Conservation (phyloP, 2,329 filamentous ascomycete species). For the Trichoderma atroviride region DNA sequence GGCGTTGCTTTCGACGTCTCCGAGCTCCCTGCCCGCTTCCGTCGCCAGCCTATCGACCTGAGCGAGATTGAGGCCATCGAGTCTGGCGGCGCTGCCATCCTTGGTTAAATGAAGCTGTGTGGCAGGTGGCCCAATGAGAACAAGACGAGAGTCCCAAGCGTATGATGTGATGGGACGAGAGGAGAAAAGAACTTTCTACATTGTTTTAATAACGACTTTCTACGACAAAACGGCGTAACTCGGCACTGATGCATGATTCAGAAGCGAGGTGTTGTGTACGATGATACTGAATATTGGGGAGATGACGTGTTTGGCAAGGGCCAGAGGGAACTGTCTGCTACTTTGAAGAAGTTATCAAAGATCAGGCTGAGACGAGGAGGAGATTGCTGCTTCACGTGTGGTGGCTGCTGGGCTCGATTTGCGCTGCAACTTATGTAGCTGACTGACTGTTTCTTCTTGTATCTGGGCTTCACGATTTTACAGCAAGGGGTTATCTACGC, state of each 20-base stretch:
- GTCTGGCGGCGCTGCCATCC: conserved; percentile 76
- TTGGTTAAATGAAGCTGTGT: conserved; percentile 44
- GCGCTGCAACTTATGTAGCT: neutral
- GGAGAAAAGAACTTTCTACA: neutral
- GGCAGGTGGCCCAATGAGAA: neutral
- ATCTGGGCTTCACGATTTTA: neutral
- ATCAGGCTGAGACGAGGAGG: neutral
- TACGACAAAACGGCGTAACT: conserved; percentile 21
- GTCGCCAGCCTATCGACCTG: conserved; percentile 69
- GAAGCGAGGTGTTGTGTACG: conserved; percentile 21
- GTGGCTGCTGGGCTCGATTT: neutral
- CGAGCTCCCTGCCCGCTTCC: conserved; percentile 84
- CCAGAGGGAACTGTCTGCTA: neutral
- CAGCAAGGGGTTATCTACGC: neutral
- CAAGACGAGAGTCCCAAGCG: neutral
- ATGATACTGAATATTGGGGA: conserved; percentile 3
- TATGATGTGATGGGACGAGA: neutral
- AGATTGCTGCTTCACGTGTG: neutral
- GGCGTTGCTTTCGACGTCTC: conserved; percentile 87
- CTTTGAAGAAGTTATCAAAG: conserved; percentile 5
- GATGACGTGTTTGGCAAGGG: neutral
- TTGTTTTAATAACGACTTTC: conserved; percentile 9
- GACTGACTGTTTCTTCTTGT: neutral
- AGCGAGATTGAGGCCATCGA: conserved; percentile 95
- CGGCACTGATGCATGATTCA: conserved; percentile 13